Evolutionary conservation across 441 rosid species (phyloP), one percentile per base, ranked within the genome.

Genomic region (Populus hybrid): DNA sequence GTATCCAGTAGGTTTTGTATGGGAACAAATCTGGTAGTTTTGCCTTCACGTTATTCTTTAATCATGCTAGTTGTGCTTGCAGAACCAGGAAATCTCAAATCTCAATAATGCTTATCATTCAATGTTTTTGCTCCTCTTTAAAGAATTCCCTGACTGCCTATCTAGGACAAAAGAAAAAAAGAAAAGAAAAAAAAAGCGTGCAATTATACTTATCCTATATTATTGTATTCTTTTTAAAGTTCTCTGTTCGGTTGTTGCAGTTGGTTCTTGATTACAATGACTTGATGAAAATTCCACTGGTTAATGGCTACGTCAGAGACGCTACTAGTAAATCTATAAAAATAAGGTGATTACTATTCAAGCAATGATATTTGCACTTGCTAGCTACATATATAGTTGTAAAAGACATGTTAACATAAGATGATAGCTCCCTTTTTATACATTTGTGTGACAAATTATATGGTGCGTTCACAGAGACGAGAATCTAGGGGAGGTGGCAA

Each of bases 201-300:
- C 10, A 21, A 14, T 24, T 14, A 12, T 42, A 14, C 46, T 66
- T 18, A 14, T 28, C 32, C 11, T 19, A 50, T 36, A 6, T 24
- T 32, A 50, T 1, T 70, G n/a, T 19, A 53, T 23, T 57, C 69
- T 18, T 6, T 69, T 26, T 61, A 16, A 53, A 11, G 18, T 34
- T 57, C 65, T n/a, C 63, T 59, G 63, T 40, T 63, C 10, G 67
- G 14, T 21, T 75, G 42, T 82, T 73, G 81, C 90, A 92, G 95
- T 74, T 87, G 82, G 91, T 89, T 77, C 90, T 91, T 59, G 94
- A 91, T 84, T 84, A 90, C 88, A 72, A 87, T 4, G 95, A 91
- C 85, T 74, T 85, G 64, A 88, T 86, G 90, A 88, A 84, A 75
- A 89, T 90, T 75, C 95, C 97, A 0, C 10, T 90, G 71, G 69